Conservation (phyloP, 768 basidiomycete genomes). For the Paxillus rubicundulus region DNA sequence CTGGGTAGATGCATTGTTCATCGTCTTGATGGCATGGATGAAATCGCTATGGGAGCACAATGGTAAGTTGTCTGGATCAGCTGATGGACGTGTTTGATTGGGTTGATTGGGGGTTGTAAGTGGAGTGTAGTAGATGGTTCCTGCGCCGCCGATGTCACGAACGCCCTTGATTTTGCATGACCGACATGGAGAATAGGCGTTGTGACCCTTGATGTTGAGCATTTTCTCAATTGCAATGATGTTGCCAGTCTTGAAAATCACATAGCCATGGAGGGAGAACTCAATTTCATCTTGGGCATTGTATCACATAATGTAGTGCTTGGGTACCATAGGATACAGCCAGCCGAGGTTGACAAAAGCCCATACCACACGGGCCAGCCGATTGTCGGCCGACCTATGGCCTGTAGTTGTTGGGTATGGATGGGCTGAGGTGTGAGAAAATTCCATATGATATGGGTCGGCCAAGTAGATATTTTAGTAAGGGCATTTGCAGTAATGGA, state of each 20-base stretch:
- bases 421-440: no score
- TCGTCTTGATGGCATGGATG: neutral
- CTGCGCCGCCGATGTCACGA: neutral
- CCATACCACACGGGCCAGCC: no score
- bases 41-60: slow-evolving; percentile 20
- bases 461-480: no score
- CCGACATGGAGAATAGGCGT: slow-evolving; percentile 33
- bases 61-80: slow-evolving; percentile 19
- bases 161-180: slow-evolving; percentile 22
- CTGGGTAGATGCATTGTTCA: neutral
- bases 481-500: no score
- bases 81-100: neutral
- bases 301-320: no score
- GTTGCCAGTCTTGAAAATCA: slow-evolving; percentile 31
- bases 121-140: slow-evolving; percentile 1
- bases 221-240: slow-evolving; percentile 33
- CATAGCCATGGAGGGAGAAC: slow-evolving; percentile 15
- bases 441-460: no score
- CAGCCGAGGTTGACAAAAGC: no score
- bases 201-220: slow-evolving; percentile 37
- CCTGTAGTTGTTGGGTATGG: no score
- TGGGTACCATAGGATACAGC: no score
- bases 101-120: slow-evolving; percentile 6
- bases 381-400: no score
- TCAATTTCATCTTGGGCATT: slow-evolving; percentile 20